Percentiles rank a stretch among this genome's conserved stretches.
These are phyloP conservation scores for Stachybotrys echinatus DNA, from an alignment of 2,329 filamentous ascomycete genomes.

Conservation along the genomic window DNA sequence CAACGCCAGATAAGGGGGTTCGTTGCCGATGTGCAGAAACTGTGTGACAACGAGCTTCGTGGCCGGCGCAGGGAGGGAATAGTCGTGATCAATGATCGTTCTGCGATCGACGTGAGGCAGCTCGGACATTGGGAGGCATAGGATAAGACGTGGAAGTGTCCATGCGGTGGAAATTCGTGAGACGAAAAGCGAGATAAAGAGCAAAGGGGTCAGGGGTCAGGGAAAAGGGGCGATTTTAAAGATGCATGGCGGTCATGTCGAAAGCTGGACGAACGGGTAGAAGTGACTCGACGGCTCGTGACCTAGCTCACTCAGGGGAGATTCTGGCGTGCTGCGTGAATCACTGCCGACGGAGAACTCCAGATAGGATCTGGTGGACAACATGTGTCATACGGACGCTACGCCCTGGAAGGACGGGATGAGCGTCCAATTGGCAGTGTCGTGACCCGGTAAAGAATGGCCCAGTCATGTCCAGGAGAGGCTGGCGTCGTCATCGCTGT, in stretches of 20 bases:
- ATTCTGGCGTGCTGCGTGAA: neutral
- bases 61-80: constrained; percentile 37
- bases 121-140: no score
- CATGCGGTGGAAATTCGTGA: no score
- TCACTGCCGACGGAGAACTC: neutral
- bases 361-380: neutral
- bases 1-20: constrained; percentile 36
- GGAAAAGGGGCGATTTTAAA: no score
- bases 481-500: no score
- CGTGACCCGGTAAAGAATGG: no score
- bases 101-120: constrained; percentile 9
- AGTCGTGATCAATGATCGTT: constrained; percentile 20
- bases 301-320: constrained; percentile 9
- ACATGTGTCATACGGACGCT: neutral
- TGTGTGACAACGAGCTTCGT: constrained; percentile 40
- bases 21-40: constrained; percentile 25
- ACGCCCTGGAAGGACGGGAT: neutral
- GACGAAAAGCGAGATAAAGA: no score
- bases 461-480: no score
- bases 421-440: neutral
- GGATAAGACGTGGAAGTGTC: neutral
- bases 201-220: no score
- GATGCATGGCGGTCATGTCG: no score
- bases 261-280: neutral
- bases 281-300: neutral